A percentile compares a stretch with the other conserved stretches of the same genome.
phyloP scores from a whole-genome alignment of 169 alveolate species.

The Cryptosporidium tyzzeri region DNA sequence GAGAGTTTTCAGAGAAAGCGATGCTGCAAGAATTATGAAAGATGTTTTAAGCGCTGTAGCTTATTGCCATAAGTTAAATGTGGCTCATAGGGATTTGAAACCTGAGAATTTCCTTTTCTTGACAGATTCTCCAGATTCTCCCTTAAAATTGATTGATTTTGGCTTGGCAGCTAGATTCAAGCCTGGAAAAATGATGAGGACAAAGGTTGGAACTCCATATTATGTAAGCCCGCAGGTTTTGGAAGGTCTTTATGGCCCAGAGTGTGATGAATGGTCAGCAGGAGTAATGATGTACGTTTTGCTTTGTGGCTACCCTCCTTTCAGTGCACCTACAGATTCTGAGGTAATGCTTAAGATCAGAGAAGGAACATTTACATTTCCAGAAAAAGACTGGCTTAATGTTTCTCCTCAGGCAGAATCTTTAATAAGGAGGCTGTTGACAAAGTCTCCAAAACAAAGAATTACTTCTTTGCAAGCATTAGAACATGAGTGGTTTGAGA shows the following conservation, averaged over 20 bases:
- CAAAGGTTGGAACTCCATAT: slow-evolving; percentile 89
- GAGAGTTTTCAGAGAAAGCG: slow-evolving; percentile 88
- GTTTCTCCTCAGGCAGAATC: slow-evolving; percentile 90
- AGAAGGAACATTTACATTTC: slow-evolving; percentile 86
- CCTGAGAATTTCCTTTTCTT: slow-evolving; percentile 87
- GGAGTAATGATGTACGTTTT: slow-evolving; percentile 90
- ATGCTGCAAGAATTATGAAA: slow-evolving; percentile 83
- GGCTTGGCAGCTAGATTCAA: slow-evolving; percentile 88
- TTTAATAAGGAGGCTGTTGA: slow-evolving; percentile 85
- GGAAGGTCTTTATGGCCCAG: slow-evolving; percentile 77
- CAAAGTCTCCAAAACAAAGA: slow-evolving; percentile 88
- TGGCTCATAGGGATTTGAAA: slow-evolving; percentile 86
- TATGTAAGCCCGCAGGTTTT: slow-evolving; percentile 92
- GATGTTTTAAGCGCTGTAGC: slow-evolving; percentile 80
- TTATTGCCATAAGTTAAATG: slow-evolving; percentile 72
- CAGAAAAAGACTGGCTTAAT: slow-evolving; percentile 88
- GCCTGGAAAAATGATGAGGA: slow-evolving; percentile 81
- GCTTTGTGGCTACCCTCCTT: slow-evolving; percentile 91
- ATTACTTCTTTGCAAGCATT: slow-evolving; percentile 87
- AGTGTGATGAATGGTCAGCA: slow-evolving; percentile 93
- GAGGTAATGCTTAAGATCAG: slow-evolving; percentile 86
- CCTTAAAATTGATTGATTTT: slow-evolving; percentile 90
- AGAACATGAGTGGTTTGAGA: slow-evolving; percentile 88
- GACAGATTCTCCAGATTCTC: slow-evolving; percentile 80
- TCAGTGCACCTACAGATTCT: slow-evolving; percentile 88